A percentile compares a stretch with the other conserved stretches of the same genome.
phyloP scores from a whole-genome alignment of 1,139 yeast genomes.

The Chernovozyma aurita region DNA sequence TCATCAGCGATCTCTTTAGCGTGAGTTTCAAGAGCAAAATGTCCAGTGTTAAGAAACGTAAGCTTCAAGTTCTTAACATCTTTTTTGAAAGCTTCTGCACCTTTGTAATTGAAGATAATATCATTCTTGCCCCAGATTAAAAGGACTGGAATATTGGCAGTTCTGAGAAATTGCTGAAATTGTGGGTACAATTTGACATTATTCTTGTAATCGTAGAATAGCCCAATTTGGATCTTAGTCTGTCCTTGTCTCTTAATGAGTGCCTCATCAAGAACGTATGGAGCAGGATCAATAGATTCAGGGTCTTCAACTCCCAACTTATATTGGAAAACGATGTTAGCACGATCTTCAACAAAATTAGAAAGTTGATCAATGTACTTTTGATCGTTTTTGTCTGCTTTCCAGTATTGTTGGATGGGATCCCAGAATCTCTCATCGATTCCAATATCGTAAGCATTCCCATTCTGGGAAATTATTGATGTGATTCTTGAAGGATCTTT shows the following conservation, averaged over 20 bases:
- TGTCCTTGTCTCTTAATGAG: conserved; percentile 24
- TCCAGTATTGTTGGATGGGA: conserved; percentile 29
- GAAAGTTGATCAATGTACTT: background rate
- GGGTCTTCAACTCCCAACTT: conserved; percentile 18
- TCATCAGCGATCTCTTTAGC: conserved; percentile 23
- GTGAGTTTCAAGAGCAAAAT: conserved; percentile 34
- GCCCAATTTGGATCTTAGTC: conserved; percentile 21
- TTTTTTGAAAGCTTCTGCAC: conserved; percentile 31
- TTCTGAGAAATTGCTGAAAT: conserved; percentile 31
- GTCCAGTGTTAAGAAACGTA: conserved; percentile 30
- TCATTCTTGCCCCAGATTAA: conserved; percentile 43
- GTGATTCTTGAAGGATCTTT: conserved; percentile 22
- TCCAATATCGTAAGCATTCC: conserved; percentile 42
- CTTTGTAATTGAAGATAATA: conserved; percentile 25
- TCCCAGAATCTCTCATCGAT: conserved; percentile 31
- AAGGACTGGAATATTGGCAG: conserved; percentile 30
- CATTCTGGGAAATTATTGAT: conserved; percentile 36
- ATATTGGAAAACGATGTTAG: conserved; percentile 21
- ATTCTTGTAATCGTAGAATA: conserved; percentile 30
- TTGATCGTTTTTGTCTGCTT: conserved; percentile 9
- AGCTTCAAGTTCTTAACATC: conserved; percentile 24
- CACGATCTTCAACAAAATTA: conserved; percentile 7
- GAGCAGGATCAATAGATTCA: conserved; percentile 8
- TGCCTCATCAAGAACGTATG: conserved; percentile 26
- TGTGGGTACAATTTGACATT: conserved; percentile 31